phyloP scores from a whole-genome alignment of 2,329 filamentous ascomycete species.

The Nigrograna mackinnonii region DNA sequence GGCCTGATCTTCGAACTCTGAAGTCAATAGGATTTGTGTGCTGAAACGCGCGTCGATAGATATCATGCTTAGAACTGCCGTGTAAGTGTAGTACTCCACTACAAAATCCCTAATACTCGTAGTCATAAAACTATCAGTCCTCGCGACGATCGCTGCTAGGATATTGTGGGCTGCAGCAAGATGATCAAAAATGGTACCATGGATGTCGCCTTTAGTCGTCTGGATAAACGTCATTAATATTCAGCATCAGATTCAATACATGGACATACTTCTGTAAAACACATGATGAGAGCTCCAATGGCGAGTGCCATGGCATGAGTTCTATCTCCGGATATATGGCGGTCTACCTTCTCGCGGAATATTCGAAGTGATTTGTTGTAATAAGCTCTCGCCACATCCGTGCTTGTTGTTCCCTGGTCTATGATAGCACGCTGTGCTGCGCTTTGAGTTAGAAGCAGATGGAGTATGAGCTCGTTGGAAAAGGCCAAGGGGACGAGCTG shows the following conservation, averaged over 20 bases:
- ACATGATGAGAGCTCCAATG: slow-evolving; percentile 1
- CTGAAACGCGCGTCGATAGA: slow-evolving; percentile 1
- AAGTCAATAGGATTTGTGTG: not conserved
- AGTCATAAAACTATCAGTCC: not conserved
- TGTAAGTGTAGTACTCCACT: slow-evolving; percentile 5
- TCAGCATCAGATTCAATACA: not conserved
- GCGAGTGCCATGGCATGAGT: not conserved
- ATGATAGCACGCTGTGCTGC: slow-evolving; percentile 1
- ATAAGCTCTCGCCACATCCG: not conserved
- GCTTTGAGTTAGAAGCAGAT: slow-evolving; percentile 2
- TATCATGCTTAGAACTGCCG: slow-evolving; percentile 2
- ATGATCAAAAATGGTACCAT: slow-evolving; percentile 4
- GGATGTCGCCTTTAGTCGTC: slow-evolving; percentile 1
- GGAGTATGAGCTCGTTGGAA: slow-evolving; percentile 1
- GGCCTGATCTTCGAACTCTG: not conserved
- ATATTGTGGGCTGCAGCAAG: not conserved
- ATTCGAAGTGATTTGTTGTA: not conserved
- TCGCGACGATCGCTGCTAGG: not conserved
- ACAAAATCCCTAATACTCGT: not conserved
- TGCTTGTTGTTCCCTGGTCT: not conserved
- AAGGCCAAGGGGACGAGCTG: slow-evolving; percentile 3
- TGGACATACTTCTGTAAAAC: slow-evolving; percentile 2
- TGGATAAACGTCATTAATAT: not conserved
- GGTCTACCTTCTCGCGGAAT: not conserved
- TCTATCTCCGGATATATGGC: not conserved